Conservation (phyloP, 116 monocot species). For the Iris pallida region DNA sequence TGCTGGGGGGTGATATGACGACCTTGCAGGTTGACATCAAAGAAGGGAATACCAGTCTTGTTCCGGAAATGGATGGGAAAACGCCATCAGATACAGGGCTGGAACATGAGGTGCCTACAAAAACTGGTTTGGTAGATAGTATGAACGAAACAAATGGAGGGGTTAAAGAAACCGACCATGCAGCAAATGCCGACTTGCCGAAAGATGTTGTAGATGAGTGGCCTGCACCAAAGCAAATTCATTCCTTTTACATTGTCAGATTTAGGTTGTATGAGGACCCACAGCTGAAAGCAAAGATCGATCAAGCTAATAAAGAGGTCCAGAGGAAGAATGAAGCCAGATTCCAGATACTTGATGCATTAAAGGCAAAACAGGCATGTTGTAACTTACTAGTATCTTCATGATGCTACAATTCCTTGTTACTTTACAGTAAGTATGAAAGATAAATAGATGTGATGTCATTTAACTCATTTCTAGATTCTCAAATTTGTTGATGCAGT, state of each 20-base stretch:
- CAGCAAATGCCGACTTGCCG: constrained; percentile 19
- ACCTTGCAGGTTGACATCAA: no score
- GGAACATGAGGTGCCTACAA: constrained; percentile 23
- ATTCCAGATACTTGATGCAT: constrained; percentile 39
- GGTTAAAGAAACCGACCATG: constrained; percentile 13
- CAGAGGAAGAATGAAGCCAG: constrained; percentile 54
- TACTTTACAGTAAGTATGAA: no score
- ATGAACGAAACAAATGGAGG: constrained; percentile 24
- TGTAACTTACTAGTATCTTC: not conserved
- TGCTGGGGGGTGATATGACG: no score
- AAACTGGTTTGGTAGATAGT: constrained; percentile 27
- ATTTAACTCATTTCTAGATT: not conserved
- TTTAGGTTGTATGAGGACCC: constrained; percentile 59
- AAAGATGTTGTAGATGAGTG: constrained; percentile 77
- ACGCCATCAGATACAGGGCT: no score
- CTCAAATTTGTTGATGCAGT: not conserved
- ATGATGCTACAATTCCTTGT: no score
- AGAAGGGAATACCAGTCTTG: no score
- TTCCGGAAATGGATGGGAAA: no score
- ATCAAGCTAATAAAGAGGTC: constrained; percentile 64
- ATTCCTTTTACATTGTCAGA: constrained; percentile 61
- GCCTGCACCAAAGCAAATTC: constrained; percentile 54
- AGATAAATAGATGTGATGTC: no score
- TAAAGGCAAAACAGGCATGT: constrained; percentile 58
- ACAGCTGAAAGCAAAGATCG: constrained; percentile 62